Conservation (phyloP, 2,329 filamentous ascomycete species). For the Juglanconis oblonga region DNA sequence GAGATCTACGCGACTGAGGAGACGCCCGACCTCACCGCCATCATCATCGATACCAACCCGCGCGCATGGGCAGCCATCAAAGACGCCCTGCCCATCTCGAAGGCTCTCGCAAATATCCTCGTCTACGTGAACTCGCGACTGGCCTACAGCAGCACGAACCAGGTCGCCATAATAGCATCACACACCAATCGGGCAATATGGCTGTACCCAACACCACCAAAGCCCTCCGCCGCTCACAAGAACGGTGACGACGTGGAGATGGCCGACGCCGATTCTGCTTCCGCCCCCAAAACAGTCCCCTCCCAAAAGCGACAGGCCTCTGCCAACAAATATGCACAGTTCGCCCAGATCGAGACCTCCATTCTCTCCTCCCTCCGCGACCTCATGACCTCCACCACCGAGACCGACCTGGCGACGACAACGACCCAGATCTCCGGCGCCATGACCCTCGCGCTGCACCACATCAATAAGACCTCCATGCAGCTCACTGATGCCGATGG, state of each 20-base stretch:
- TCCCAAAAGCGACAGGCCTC: slow-evolving; percentile 27
- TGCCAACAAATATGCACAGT: slow-evolving; percentile 92
- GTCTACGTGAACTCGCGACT: slow-evolving; percentile 97
- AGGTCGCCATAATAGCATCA: slow-evolving; percentile 86
- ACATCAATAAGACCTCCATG: slow-evolving; percentile 81
- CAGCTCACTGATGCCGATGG: slow-evolving; percentile 58
- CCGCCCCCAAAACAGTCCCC: slow-evolving; percentile 20
- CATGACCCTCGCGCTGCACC: slow-evolving; percentile 80
- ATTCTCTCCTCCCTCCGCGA: slow-evolving; percentile 70
- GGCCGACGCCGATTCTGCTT: slow-evolving; percentile 37
- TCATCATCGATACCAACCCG: slow-evolving; percentile 95
- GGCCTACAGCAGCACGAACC: slow-evolving; percentile 89
- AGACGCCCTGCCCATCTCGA: slow-evolving; percentile 72
- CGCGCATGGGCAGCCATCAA: slow-evolving; percentile 81
- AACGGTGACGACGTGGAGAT: slow-evolving; percentile 52
- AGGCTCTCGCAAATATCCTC: slow-evolving; percentile 82
- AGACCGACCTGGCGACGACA: slow-evolving; percentile 63
- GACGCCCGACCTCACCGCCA: slow-evolving; percentile 78
- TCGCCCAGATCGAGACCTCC: slow-evolving; percentile 79
- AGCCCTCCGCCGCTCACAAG: slow-evolving; percentile 15
- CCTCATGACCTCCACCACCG: slow-evolving; percentile 69
- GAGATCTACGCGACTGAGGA: slow-evolving; percentile 52
- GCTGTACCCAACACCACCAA: slow-evolving; percentile 69
- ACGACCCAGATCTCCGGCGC: slow-evolving; percentile 90
- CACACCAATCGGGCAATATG: slow-evolving; percentile 84